These are phyloP conservation scores for Diatrype stigma DNA, from an alignment of 2,329 filamentous ascomycete species.

Conservation along the genomic window DNA sequence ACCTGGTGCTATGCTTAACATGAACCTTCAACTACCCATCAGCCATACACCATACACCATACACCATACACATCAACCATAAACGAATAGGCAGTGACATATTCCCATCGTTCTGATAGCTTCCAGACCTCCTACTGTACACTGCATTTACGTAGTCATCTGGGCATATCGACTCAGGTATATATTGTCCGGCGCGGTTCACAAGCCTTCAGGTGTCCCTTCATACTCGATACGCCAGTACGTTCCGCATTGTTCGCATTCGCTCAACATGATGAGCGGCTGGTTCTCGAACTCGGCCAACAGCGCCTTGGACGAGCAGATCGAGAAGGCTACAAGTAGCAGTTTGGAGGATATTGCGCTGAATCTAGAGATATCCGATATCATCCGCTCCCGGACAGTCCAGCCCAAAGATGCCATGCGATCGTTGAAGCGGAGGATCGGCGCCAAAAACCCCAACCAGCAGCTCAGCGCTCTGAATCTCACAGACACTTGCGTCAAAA, in stretches of 20 bases:
- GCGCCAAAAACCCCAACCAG: slow-evolving; percentile 95
- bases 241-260: not conserved
- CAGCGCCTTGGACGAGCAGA: slow-evolving; percentile 91
- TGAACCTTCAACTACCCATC: not conserved
- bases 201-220: too few relatives aligned
- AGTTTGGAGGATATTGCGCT: slow-evolving; percentile 97
- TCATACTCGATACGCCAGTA: not conserved
- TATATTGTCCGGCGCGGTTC: too few relatives aligned
- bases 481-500: slow-evolving; percentile 97
- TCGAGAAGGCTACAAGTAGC: slow-evolving; percentile 90
- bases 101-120: too few relatives aligned
- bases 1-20: not conserved
- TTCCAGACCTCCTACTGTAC: too few relatives aligned
- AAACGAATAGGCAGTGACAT: not conserved
- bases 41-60: not conserved
- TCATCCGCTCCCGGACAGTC: slow-evolving; percentile 95
- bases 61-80: not conserved
- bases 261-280: slow-evolving; percentile 64
- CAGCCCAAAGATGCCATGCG: slow-evolving; percentile 98
- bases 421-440: slow-evolving; percentile 87
- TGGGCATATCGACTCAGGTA: too few relatives aligned
- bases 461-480: slow-evolving; percentile 94
- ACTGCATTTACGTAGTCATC: too few relatives aligned
- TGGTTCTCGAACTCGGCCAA: slow-evolving; percentile 94
- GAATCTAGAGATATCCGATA: slow-evolving; percentile 96